Conservation (phyloP, 1,284 basidiomycete species). For the Malassezia yamatoensis region DNA sequence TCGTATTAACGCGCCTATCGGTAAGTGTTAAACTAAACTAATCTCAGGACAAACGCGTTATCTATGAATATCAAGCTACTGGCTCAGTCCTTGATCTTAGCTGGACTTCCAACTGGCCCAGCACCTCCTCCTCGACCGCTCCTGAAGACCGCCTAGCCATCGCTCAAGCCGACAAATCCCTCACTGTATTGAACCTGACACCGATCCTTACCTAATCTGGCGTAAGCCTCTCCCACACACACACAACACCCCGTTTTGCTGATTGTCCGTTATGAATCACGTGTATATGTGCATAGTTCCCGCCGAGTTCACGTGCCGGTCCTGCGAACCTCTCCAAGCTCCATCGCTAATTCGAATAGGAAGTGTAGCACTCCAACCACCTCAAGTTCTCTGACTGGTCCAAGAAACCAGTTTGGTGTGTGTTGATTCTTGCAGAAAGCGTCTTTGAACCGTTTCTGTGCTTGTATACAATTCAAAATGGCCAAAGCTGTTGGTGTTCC, state of each 20-base stretch:
- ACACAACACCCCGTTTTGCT: no score
- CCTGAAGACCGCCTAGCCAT: slow-evolving; percentile 31
- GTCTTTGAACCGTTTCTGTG: slow-evolving; percentile 6
- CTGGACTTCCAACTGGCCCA: slow-evolving; percentile 11
- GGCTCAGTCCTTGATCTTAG: slow-evolving; percentile 22
- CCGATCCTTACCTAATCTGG: slow-evolving; percentile 7
- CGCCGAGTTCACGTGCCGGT: no score
- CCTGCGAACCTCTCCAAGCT: no score
- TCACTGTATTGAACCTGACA: slow-evolving; percentile 35
- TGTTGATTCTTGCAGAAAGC: slow-evolving; percentile 4
- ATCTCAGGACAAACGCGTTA: slow-evolving; percentile 12
- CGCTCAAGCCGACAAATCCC: slow-evolving; percentile 35
- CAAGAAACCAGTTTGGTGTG: slow-evolving; percentile 12
- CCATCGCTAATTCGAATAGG: no score
- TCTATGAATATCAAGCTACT: slow-evolving; percentile 15
- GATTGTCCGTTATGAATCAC: no score
- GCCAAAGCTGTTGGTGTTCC: slow-evolving; percentile 37
- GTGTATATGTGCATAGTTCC: no score
- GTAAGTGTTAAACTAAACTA: slow-evolving; percentile 7
- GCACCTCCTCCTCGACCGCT: background rate
- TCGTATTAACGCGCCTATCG: slow-evolving; percentile 31
- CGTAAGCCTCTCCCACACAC: no score
- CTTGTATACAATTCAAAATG: slow-evolving; percentile 23
- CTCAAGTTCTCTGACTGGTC: slow-evolving; percentile 18
- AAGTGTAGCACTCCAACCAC: background rate